Percentiles rank a stretch among this genome's conserved stretches.
These are phyloP conservation scores for Peziza echinospora DNA, from an alignment of 495 filamentous ascomycete genomes.

Conservation along the genomic window DNA sequence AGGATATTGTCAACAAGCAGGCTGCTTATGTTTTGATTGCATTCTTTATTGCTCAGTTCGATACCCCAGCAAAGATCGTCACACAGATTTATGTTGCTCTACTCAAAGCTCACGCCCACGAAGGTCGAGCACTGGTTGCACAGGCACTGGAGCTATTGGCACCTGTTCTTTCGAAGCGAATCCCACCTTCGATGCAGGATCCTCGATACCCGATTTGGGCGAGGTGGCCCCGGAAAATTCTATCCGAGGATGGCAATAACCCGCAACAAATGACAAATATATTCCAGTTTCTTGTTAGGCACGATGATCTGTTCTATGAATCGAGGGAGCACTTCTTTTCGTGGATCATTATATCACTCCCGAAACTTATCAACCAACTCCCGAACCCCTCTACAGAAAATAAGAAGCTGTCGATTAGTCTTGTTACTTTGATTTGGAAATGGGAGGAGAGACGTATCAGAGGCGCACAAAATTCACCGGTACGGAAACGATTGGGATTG, in stretches of 20 bases:
- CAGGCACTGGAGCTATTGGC: constrained; percentile 88
- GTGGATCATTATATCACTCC: constrained; percentile 67
- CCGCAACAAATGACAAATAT: constrained; percentile 91
- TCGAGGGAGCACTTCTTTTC: constrained; percentile 74
- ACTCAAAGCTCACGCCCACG: constrained; percentile 79
- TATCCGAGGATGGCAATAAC: constrained; percentile 91
- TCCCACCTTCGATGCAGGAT: constrained; percentile 29
- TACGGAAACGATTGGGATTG: constrained; percentile 34
- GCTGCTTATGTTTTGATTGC: constrained; percentile 92
- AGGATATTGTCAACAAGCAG: constrained; percentile 98
- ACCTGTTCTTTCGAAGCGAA: constrained; percentile 68
- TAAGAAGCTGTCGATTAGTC: constrained; percentile 73
- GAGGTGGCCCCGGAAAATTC: constrained; percentile 68
- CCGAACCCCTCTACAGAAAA: constrained; percentile 77
- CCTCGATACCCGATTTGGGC: constrained; percentile 60
- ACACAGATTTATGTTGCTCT: constrained; percentile 81
- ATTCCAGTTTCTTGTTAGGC: constrained; percentile 84
- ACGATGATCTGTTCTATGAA: constrained; percentile 86
- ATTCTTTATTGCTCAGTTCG: constrained; percentile 93
- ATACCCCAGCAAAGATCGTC: constrained; percentile 89
- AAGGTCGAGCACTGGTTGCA: constrained; percentile 76
- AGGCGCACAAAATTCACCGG: constrained; percentile 24
- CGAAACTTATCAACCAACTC: constrained; percentile 58
- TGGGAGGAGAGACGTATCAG: constrained; percentile 74
- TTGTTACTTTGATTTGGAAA: constrained; percentile 71